These are phyloP conservation scores for Vitis hybrid DNA, from an alignment of 177 flowering plant genomes.

Conservation along the genomic window DNA sequence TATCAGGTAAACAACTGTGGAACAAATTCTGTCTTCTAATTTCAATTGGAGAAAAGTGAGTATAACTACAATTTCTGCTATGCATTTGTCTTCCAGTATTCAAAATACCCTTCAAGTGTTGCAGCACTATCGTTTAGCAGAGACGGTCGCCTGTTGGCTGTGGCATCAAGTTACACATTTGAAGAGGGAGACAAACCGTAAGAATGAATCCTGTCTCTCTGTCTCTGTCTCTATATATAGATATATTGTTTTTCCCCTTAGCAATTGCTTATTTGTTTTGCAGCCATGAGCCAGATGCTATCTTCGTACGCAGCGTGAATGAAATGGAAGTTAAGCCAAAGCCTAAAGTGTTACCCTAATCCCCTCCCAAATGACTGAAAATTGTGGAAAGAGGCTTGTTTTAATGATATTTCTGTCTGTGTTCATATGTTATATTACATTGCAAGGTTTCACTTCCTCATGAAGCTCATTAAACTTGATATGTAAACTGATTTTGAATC, in stretches of 20 bases:
- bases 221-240: background rate
- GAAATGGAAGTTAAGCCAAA: constrained; percentile 97
- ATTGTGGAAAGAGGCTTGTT: too few relatives aligned
- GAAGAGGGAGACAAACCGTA: constrained; percentile 97
- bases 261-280: constrained; percentile 19
- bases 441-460: too few relatives aligned
- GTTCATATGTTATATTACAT: too few relatives aligned
- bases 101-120: constrained; percentile 85
- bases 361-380: too few relatives aligned
- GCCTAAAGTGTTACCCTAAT: constrained; percentile 70
- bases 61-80: background rate
- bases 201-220: constrained; percentile 15
- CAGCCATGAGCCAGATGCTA: constrained; percentile 98
- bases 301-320: constrained; percentile 79
- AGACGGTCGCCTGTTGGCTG: constrained; percentile 94
- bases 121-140: constrained; percentile 95
- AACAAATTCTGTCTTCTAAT: background rate
- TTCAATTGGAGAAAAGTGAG: background rate
- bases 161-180: constrained; percentile 93
- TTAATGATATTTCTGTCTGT: too few relatives aligned
- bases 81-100: constrained; percentile 47
- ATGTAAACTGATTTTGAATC: too few relatives aligned
- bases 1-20: constrained; percentile 65
- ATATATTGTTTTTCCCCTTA: background rate
- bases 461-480: too few relatives aligned